phyloP scores from a whole-genome alignment of 2,329 filamentous ascomycete species.

The Paraphoma sp. region DNA sequence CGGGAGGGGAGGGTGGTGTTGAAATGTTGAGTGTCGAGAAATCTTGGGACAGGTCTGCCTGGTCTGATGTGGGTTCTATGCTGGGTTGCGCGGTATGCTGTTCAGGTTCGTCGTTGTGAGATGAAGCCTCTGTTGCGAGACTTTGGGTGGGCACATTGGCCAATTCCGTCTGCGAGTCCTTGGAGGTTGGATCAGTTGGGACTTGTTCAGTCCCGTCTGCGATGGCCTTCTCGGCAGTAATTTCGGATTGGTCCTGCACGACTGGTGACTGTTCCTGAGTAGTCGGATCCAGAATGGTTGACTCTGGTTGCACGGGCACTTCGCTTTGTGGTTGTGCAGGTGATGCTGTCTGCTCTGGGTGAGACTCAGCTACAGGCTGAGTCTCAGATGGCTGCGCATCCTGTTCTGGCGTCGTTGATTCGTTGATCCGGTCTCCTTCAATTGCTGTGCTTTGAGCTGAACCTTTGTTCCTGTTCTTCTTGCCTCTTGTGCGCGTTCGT shows the following conservation, averaged over 20 bases:
- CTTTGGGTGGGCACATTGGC: background rate
- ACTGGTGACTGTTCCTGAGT: background rate
- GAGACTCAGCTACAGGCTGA: too few relatives aligned
- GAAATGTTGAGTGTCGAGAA: constrained; percentile 32
- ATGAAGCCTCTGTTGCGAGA: background rate
- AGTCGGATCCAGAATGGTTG: background rate
- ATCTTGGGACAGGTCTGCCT: constrained; percentile 18
- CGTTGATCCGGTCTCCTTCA: background rate
- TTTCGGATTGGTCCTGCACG: background rate
- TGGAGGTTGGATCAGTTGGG: too few relatives aligned
- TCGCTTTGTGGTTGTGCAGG: background rate
- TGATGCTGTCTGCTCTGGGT: background rate
- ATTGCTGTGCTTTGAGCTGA: background rate
- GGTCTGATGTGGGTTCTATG: background rate
- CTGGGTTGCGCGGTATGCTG: background rate
- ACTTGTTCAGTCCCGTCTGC: too few relatives aligned
- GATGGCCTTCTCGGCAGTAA: too few relatives aligned
- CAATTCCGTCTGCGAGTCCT: too few relatives aligned
- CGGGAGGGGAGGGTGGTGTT: constrained; percentile 14
- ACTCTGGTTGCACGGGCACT: background rate
- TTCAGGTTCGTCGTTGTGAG: background rate
- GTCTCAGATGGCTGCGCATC: background rate
- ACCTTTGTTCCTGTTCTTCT: background rate
- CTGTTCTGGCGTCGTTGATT: background rate
- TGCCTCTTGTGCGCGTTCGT: background rate